Percentiles rank a stretch among this genome's conserved stretches.
phyloP scores from a whole-genome alignment of 2,329 filamentous ascomycete species.

The Paracamarosporium sp. region DNA sequence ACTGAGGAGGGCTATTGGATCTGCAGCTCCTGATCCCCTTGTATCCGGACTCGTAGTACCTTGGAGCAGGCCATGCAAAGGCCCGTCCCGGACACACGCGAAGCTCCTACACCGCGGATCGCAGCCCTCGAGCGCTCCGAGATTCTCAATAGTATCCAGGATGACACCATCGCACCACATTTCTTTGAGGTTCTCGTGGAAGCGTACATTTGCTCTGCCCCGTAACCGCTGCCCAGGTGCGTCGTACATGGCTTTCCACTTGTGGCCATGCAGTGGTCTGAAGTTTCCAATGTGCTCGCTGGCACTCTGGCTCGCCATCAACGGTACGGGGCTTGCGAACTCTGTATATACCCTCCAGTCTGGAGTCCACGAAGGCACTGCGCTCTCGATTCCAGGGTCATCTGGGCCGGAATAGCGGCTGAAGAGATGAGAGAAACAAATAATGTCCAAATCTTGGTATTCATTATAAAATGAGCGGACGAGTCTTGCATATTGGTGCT shows the following conservation, averaged over 20 bases:
- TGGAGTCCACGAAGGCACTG: constrained; percentile 33
- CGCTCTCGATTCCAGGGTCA: constrained; percentile 17
- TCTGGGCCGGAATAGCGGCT: constrained; percentile 24
- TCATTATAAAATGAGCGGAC: constrained; percentile 35
- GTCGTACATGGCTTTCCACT: constrained; percentile 32
- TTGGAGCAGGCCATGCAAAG: constrained; percentile 24
- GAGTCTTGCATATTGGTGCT: constrained; percentile 32
- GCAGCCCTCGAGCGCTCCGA: constrained; percentile 32
- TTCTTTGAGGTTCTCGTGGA: constrained; percentile 28
- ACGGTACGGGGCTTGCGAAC: constrained; percentile 38
- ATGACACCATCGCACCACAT: constrained; percentile 33
- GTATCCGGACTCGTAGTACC: neutral
- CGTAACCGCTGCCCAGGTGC: constrained; percentile 28
- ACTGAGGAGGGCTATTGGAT: constrained; percentile 21
- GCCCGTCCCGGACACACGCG: constrained; percentile 19
- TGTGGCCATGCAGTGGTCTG: constrained; percentile 27
- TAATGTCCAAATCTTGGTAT: constrained; percentile 33
- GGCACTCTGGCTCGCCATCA: constrained; percentile 42
- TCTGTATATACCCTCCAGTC: constrained; percentile 36
- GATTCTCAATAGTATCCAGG: constrained; percentile 28
- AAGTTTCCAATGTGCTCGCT: constrained; percentile 38
- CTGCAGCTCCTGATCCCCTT: constrained; percentile 5
- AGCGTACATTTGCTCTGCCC: constrained; percentile 26
- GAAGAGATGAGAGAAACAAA: constrained; percentile 40
- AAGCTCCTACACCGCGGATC: constrained; percentile 36